phyloP scores from a whole-genome alignment of 305 asterid genomes.

The Solanum hybrid region DNA sequence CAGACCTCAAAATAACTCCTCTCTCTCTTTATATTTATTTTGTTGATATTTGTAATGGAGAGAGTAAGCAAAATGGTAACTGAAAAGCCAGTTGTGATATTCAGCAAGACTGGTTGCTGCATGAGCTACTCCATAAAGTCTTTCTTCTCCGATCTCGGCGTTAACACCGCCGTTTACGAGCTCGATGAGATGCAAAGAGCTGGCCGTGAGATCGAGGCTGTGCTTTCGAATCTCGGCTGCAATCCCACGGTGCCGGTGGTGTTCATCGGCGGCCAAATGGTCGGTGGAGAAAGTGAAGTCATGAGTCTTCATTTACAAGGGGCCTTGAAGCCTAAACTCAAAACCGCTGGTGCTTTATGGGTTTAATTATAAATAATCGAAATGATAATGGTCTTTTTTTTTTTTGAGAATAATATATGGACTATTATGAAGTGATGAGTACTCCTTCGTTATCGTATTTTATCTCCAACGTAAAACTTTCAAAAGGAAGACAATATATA shows the following conservation, averaged over 20 bases:
- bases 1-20: neutral
- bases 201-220: constrained; percentile 67
- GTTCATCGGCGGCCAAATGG: constrained; percentile 63
- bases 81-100: constrained; percentile 69
- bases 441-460: too few relatives aligned
- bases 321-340: constrained; percentile 57
- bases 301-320: constrained; percentile 71
- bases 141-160: constrained; percentile 60
- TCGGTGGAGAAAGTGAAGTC: constrained; percentile 74
- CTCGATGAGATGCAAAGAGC: constrained; percentile 48
- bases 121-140: constrained; percentile 58
- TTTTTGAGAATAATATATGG: neutral
- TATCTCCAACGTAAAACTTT: too few relatives aligned
- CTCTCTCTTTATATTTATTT: neutral
- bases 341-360: constrained; percentile 75
- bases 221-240: constrained; percentile 44
- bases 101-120: constrained; percentile 66
- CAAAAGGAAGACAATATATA: too few relatives aligned
- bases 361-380: constrained; percentile 17
- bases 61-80: constrained; percentile 32
- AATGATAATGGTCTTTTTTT: neutral
- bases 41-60: constrained; percentile 24
- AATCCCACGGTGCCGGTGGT: constrained; percentile 72
- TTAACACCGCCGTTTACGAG: constrained; percentile 50
- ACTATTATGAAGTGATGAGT: too few relatives aligned